phyloP scores from a whole-genome alignment of 768 basidiomycete genomes.

The Hydnomerulius pinastri region DNA sequence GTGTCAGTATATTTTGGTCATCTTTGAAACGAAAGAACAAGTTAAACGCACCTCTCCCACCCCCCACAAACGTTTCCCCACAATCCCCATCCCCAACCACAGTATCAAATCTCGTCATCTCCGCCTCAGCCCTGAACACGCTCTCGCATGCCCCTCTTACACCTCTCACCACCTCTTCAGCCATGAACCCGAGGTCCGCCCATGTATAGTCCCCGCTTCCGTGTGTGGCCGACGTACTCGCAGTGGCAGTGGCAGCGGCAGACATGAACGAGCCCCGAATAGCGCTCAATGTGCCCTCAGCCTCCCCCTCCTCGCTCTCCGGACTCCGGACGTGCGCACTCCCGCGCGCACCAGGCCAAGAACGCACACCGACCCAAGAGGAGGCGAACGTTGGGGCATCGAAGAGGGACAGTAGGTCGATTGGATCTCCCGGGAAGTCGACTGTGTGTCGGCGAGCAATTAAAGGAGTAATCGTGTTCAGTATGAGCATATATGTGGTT shows the following conservation, averaged over 20 bases:
- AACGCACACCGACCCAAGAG: conserved; percentile 41
- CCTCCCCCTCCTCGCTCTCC: conserved; percentile 6
- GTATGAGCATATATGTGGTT: too few relatives aligned
- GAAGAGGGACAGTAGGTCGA: conserved; percentile 34
- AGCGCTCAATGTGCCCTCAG: background rate
- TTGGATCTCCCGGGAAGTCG: conserved; percentile 17
- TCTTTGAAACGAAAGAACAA: background rate
- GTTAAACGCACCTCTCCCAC: conserved; percentile 36
- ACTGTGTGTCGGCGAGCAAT: background rate
- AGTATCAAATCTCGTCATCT: conserved; percentile 61
- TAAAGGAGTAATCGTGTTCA: background rate
- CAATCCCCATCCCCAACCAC: conserved; percentile 67
- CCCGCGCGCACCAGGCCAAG: conserved; percentile 27
- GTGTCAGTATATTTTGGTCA: too few relatives aligned
- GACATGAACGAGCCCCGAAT: conserved; percentile 5
- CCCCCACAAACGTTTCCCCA: conserved; percentile 56
- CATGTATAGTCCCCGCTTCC: background rate
- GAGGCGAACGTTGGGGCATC: conserved; percentile 46
- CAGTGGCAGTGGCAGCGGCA: background rate
- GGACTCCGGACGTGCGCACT: background rate
- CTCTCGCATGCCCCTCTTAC: conserved; percentile 37
- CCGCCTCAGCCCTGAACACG: conserved; percentile 47
- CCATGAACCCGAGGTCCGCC: conserved; percentile 11
- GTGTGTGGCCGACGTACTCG: too few relatives aligned
- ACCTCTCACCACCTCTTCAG: conserved; percentile 9